Evolutionary conservation across 2,329 filamentous ascomycete genomes (phyloP), one percentile per base, ranked within the genome.

Genomic region (Alternaria incomplexa): DNA sequence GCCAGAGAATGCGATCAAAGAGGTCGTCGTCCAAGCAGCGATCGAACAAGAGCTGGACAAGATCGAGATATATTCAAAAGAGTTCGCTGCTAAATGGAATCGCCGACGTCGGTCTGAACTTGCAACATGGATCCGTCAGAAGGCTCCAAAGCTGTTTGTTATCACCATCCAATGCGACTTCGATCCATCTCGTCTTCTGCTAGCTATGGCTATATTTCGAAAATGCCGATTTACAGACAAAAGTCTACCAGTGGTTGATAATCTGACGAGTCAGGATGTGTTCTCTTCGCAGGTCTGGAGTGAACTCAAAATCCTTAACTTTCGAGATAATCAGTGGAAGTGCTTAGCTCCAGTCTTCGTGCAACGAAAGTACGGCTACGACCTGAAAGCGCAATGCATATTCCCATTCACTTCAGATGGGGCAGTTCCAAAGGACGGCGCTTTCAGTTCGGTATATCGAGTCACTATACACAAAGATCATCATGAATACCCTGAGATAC

Each of bases 321-420:
- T 72, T 48, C 58, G 46, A 30, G 52, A 63, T 2, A 43, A 55
- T 4, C 69, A 72, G 45, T 72, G 69, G 69, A 63, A 22, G 17
- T 70, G 32, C 11, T 36, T 66, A 12, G 66, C 47, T 7, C 67
- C 67, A 3, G 43, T 66, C 1, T 72, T 72, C 43, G 7, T 32
- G 0, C 40, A 50, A 4, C 10, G 25, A 2, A 22, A 28, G 15
- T 66, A 63, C 30, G 45, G 57, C 12, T 64, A 66, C 32, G 36
- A 68, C 6, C 52, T 67, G 7, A 8, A 22, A 10, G 10, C n/a
- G 3, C 15, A 64, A 7, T 59, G 52, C 32, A 66, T 70, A 22
- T 55, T 71, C 9, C 69, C 67, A 2, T 70, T 71, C 30, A 59
- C 20, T 4, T 26, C 15, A 32, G 43, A 40, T 15, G 30, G 48